Conservation (phyloP, 331 rosid genomes). For the Telfairia occidentalis region DNA sequence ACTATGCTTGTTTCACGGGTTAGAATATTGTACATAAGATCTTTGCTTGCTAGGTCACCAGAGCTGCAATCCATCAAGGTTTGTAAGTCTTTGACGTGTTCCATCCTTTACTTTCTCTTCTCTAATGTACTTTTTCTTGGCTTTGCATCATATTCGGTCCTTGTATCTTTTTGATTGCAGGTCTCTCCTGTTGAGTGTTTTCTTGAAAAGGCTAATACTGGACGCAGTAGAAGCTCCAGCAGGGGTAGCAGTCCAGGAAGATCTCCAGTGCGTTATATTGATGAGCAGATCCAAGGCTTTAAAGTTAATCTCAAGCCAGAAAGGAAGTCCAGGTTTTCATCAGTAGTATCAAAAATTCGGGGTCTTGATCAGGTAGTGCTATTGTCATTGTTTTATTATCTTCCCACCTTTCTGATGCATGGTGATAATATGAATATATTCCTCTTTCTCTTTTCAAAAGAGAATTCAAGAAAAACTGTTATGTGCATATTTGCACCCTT, state of each 20-base stretch:
- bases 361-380: slow-evolving; percentile 86
- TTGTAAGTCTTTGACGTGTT: slow-evolving; percentile 10
- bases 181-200: slow-evolving; percentile 79
- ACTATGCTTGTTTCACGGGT: slow-evolving; percentile 99
- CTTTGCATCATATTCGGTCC: background rate
- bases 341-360: slow-evolving; percentile 90
- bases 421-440: background rate
- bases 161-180: slow-evolving; percentile 31
- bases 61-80: slow-evolving; percentile 99
- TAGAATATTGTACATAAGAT: slow-evolving; percentile 85
- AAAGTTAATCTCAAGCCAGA: slow-evolving; percentile 83
- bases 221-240: slow-evolving; percentile 87
- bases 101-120: slow-evolving; percentile 1
- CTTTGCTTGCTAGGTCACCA: slow-evolving; percentile 91
- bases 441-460: background rate
- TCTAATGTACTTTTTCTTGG: background rate
- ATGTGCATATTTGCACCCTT: background rate
- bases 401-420: background rate
- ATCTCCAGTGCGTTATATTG: slow-evolving; percentile 66
- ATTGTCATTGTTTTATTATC: background rate
- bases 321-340: slow-evolving; percentile 84
- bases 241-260: slow-evolving; percentile 87
- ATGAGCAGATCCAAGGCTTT: slow-evolving; percentile 80
- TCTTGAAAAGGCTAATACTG: slow-evolving; percentile 70
- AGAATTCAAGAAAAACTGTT: background rate